Evolutionary conservation across 1,139 yeast genomes (phyloP), one percentile per base, ranked within the genome.

Genomic region (Geotrichum histeridarum): DNA sequence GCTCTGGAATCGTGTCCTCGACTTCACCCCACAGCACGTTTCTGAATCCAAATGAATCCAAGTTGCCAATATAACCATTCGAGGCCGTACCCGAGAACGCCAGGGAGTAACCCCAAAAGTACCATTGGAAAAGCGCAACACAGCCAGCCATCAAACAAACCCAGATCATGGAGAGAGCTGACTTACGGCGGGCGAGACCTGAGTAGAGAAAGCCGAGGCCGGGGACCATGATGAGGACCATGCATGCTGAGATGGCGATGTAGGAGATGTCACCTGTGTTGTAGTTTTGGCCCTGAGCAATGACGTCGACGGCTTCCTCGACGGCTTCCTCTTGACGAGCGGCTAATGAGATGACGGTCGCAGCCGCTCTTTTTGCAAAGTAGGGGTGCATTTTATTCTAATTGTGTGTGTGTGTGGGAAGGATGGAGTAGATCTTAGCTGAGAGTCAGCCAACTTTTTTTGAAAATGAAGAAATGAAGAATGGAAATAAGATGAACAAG

Each of bases 21-120:
- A 73, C 72, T 7, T 66, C 67, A 44, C 73, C 78, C 7, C 84
- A 88, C 51, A 86, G 75, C 12, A 86, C 79, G 67, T 86, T 78
- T 66, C 84, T 79, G 66, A 89, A 81, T 4, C 96, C 98, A 69
- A 91, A 88, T 51, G 82, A 78, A 63, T 82, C 82, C 63, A 93
- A 72, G 69, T 91, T 83, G 5, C 99, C 99, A 63, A 93, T 91
- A 68, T 83, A 93, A 42, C 84, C 82, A 70, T 90, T 89, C 41
- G 83, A 73, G 1, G 95, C 89, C 0, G 86, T 80, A 14, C 77
- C 66, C 0, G 93, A 83, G 65, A 93, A 90, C 2, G 98, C 95
- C 49, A 93, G 73, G 0, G 96, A 88, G 68, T 88, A 93, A 27
- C 98, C 98, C 98, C 98, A 93, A 67, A 93, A 89, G 70, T 90